These are phyloP conservation scores for Candida pseudoglaebosa DNA, from an alignment of 805 yeast species.

Conservation along the genomic window DNA sequence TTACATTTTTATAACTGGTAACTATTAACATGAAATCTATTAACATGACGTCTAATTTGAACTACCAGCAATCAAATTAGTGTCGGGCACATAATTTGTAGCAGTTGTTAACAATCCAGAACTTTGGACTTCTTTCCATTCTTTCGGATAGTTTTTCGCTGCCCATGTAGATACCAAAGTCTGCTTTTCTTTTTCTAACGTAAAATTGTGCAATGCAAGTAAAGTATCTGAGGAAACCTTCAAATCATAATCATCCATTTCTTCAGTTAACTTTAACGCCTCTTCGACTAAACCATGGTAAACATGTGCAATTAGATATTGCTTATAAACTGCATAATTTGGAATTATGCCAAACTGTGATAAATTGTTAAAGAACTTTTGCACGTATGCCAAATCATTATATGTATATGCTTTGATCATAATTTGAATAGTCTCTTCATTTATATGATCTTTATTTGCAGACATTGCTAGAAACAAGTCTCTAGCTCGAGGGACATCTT, in stretches of 20 bases:
- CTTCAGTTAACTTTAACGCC: conserved; percentile 50
- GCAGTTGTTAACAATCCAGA: conserved; percentile 26
- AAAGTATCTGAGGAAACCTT: conserved; percentile 42
- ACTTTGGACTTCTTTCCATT: conserved; percentile 24
- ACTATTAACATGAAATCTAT: conserved; percentile 4
- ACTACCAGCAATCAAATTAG: conserved; percentile 20
- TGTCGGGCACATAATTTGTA: conserved; percentile 27
- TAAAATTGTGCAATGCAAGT: conserved; percentile 44
- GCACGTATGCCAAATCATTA: conserved; percentile 52
- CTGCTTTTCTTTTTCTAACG: conserved; percentile 29
- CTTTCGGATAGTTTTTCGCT: conserved; percentile 16
- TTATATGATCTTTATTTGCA: conserved; percentile 47
- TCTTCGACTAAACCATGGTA: conserved; percentile 56
- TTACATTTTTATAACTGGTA: background rate
- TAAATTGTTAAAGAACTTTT: conserved; percentile 57
- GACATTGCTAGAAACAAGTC: conserved; percentile 59
- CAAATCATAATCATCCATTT: conserved; percentile 46
- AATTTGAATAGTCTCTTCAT: conserved; percentile 60
- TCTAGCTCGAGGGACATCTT: conserved; percentile 51
- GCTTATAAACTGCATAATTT: conserved; percentile 48
- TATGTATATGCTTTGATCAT: conserved; percentile 62
- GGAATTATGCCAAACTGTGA: conserved; percentile 52
- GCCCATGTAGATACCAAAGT: conserved; percentile 33
- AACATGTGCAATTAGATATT: conserved; percentile 66
- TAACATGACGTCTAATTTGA: conserved; percentile 2